Conservation (phyloP, 1,284 basidiomycete genomes). For the Irpex rosettiformis region DNA sequence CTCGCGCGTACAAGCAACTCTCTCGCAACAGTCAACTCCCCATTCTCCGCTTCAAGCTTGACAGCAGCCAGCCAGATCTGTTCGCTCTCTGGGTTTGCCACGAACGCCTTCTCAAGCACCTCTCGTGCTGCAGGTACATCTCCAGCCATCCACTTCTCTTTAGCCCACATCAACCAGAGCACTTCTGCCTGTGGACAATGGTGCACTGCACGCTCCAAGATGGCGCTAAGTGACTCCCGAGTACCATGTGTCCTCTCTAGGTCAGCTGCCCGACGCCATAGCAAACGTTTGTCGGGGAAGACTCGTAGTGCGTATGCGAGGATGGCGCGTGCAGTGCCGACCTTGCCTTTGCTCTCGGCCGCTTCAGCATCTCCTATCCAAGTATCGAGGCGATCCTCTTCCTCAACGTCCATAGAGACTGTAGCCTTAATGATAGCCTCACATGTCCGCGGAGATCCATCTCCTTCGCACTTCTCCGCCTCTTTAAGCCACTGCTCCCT, state of each 20-base stretch:
- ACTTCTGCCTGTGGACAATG: conserved; percentile 94
- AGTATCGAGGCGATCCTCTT: conserved; percentile 86
- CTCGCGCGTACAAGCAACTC: conserved; percentile 87
- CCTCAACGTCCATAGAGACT: conserved; percentile 91
- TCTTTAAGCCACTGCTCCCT: conserved; percentile 97
- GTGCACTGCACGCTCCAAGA: conserved; percentile 81
- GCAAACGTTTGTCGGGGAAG: conserved; percentile 79
- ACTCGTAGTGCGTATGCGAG: conserved; percentile 88
- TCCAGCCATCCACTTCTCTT: conserved; percentile 89
- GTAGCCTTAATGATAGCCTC: conserved; percentile 97
- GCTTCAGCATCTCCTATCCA: conserved; percentile 93
- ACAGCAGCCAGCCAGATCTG: conserved; percentile 97
- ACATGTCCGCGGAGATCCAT: conserved; percentile 83
- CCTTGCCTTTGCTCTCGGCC: conserved; percentile 70
- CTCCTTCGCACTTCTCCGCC: conserved; percentile 88
- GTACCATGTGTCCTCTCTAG: conserved; percentile 90
- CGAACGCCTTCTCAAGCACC: conserved; percentile 88
- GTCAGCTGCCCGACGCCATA: conserved; percentile 91
- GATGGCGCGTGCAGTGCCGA: conserved; percentile 84
- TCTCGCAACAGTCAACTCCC: conserved; percentile 81
- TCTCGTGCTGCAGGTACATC: conserved; percentile 86
- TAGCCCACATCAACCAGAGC: conserved; percentile 96
- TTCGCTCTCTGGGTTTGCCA: conserved; percentile 95
- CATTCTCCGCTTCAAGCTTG: conserved; percentile 93
- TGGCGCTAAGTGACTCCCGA: conserved; percentile 78